phyloP scores from a whole-genome alignment of 2,329 filamentous ascomycete genomes.

The Penicillium sp. region DNA sequence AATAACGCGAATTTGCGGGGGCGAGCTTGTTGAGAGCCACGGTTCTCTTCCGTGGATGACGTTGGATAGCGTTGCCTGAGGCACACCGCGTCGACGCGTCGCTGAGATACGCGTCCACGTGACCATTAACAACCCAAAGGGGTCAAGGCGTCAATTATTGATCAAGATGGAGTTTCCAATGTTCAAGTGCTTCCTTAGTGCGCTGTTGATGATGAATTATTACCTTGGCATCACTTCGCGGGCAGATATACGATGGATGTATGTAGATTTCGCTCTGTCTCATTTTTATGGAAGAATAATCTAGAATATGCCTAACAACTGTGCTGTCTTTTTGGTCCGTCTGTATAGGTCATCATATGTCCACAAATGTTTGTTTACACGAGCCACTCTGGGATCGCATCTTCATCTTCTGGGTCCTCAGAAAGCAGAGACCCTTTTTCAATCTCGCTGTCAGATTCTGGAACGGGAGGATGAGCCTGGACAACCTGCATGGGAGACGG shows the following conservation, averaged over 20 bases:
- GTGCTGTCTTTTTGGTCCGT: not conserved
- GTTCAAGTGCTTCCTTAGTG: not conserved
- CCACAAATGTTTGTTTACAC: constrained; percentile 28
- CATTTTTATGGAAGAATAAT: too few relatives aligned
- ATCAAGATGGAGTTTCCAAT: not conserved
- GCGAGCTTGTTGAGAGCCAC: not conserved
- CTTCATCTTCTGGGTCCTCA: constrained; percentile 66
- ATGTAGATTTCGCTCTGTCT: too few relatives aligned
- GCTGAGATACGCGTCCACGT: constrained; percentile 7
- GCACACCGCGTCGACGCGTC: constrained; percentile 18
- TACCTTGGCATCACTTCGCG: too few relatives aligned
- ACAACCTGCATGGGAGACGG: constrained; percentile 13
- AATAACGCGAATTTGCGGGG: not conserved
- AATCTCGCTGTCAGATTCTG: constrained; percentile 36
- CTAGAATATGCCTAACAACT: too few relatives aligned
- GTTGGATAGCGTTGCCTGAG: constrained; percentile 11
- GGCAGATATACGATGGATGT: too few relatives aligned
- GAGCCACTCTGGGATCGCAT: constrained; percentile 66
- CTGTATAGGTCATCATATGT: not conserved
- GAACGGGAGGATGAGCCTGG: constrained; percentile 1
- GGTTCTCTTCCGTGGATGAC: constrained; percentile 16
- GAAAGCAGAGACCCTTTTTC: constrained; percentile 57
- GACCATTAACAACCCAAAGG: not conserved
- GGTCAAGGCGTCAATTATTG: not conserved
- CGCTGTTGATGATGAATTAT: not conserved